Evolutionary conservation across 2,329 filamentous ascomycete species (phyloP).

Genomic region (Coniella lustricola): DNA sequence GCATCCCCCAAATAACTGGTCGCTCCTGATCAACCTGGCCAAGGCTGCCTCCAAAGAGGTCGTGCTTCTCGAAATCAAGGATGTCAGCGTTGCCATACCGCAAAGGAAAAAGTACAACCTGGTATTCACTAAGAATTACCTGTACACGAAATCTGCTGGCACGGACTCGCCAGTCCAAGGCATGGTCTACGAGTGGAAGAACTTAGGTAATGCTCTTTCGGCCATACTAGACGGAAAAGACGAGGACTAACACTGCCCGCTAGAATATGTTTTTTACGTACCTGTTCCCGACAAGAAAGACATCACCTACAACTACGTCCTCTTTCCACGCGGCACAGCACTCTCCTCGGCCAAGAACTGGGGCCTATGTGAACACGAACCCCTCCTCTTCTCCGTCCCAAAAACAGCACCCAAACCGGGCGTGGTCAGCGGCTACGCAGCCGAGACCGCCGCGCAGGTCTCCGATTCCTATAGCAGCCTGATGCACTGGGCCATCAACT

Average conservation of each 20-base stretch:
- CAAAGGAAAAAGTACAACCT: slow-evolving; percentile 63
- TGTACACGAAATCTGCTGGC: slow-evolving; percentile 50
- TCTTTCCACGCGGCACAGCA: slow-evolving; percentile 49
- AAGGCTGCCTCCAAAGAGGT: slow-evolving; percentile 39
- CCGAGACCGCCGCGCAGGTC: slow-evolving; percentile 42
- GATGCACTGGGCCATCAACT: slow-evolving; percentile 54
- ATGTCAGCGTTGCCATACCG: slow-evolving; percentile 60
- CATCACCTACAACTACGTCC: slow-evolving; percentile 58
- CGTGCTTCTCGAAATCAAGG: slow-evolving; percentile 54
- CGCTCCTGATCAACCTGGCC: slow-evolving; percentile 14
- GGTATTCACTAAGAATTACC: slow-evolving; percentile 51
- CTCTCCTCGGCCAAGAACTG: slow-evolving; percentile 29
- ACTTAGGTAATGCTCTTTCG: slow-evolving; percentile 46
- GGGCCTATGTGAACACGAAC: slow-evolving; percentile 35
- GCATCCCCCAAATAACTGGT: slow-evolving; percentile 11
- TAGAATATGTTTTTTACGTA: slow-evolving; percentile 57
- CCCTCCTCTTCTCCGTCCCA: slow-evolving; percentile 58
- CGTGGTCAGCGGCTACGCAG: slow-evolving; percentile 44
- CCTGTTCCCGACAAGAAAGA: slow-evolving; percentile 60
- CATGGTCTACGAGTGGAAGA: slow-evolving; percentile 52
- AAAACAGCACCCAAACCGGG: slow-evolving; percentile 54
- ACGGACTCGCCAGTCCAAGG: slow-evolving; percentile 45
- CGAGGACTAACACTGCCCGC: not conserved
- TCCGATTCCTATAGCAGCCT: slow-evolving; percentile 53
- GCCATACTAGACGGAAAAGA: too few relatives aligned